Percentiles rank a stretch among this genome's conserved stretches.
Conservation (phyloP, 2,329 filamentous ascomycete genomes). For the Xylariomycetidae sp. region DNA sequence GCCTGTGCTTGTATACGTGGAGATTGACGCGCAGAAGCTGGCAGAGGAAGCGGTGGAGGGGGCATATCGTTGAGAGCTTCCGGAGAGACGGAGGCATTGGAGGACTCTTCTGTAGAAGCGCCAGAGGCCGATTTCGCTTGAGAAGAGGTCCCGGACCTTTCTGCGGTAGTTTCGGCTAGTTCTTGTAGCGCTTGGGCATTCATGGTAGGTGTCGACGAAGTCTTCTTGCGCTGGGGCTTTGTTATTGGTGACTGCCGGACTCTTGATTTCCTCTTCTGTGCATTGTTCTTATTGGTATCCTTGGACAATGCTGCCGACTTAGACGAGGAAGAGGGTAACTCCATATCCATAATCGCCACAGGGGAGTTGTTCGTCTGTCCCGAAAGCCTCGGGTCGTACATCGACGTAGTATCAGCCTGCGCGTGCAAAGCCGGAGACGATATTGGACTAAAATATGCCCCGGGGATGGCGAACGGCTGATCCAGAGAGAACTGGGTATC, state of each 20-base stretch:
- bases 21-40: slow-evolving; percentile 59
- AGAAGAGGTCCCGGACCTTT: slow-evolving; percentile 25
- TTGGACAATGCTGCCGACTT: slow-evolving; percentile 44
- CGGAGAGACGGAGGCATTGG: slow-evolving; percentile 60
- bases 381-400: slow-evolving; percentile 39
- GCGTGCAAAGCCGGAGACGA: slow-evolving; percentile 76
- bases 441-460: slow-evolving; percentile 75
- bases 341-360: slow-evolving; percentile 52
- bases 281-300: slow-evolving; percentile 47
- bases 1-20: slow-evolving; percentile 58
- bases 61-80: slow-evolving; percentile 63
- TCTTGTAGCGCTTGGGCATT: slow-evolving; percentile 51
- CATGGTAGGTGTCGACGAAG: slow-evolving; percentile 46
- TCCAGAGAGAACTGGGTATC: slow-evolving; percentile 63
- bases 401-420: slow-evolving; percentile 48
- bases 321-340: slow-evolving; percentile 31
- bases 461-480: slow-evolving; percentile 54
- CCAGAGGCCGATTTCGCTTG: slow-evolving; percentile 30
- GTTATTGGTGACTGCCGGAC: slow-evolving; percentile 68
- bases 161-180: slow-evolving; percentile 36
- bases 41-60: slow-evolving; percentile 60
- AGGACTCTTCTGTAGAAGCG: slow-evolving; percentile 47
- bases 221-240: slow-evolving; percentile 56
- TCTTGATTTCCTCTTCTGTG: slow-evolving; percentile 46
- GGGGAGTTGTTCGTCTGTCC: slow-evolving; percentile 44